These are phyloP conservation scores for Dorcoceras hygrometricum DNA, from an alignment of 257 asterid species.

Conservation along the genomic window DNA sequence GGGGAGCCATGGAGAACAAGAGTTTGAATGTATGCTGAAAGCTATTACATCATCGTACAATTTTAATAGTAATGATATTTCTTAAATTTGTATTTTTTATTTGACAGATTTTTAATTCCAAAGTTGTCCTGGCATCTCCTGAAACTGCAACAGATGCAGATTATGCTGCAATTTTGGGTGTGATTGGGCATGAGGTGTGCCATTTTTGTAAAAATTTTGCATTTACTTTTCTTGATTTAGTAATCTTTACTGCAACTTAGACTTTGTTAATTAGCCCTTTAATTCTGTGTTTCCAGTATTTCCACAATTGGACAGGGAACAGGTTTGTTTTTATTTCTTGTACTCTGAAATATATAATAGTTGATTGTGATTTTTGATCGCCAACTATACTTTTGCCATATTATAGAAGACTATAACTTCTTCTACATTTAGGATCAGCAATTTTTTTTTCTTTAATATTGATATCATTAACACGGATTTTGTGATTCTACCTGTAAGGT, in stretches of 20 bases:
- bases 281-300: constrained; percentile 63
- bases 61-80: neutral
- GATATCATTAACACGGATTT: neutral
- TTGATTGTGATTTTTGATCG: neutral
- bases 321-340: constrained; percentile 44
- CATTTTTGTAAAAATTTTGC: neutral
- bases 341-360: neutral
- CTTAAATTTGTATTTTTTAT: constrained; percentile 18
- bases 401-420: neutral
- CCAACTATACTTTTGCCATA: constrained; percentile 10
- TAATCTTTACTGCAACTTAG: neutral
- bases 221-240: neutral
- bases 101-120: constrained; percentile 84
- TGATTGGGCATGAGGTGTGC: constrained; percentile 89
- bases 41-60: constrained; percentile 4
- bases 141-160: constrained; percentile 93
- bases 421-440: neutral
- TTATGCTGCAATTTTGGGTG: constrained; percentile 96
- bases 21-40: constrained; percentile 70
- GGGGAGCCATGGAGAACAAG: constrained; percentile 99
- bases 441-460: neutral
- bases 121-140: constrained; percentile 92
- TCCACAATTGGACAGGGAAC: constrained; percentile 99
- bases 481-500: neutral
- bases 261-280: constrained; percentile 1